Percentiles rank a stretch among this genome's conserved stretches.
These are phyloP conservation scores for Clitopilus passeckerianus DNA, from an alignment of 768 basidiomycete genomes.

Conservation along the genomic window DNA sequence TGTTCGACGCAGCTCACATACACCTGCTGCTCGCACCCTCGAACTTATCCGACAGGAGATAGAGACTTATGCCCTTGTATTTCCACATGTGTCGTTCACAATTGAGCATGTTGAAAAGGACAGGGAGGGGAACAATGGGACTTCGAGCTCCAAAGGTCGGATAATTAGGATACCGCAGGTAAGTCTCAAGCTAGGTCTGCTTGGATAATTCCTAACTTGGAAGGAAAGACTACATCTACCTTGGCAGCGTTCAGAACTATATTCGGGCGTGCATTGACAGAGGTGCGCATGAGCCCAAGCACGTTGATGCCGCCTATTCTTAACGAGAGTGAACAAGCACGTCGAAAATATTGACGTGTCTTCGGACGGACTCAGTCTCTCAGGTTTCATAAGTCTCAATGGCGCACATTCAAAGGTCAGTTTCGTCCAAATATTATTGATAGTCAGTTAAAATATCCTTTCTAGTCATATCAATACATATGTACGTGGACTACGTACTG, in stretches of 20 bases:
- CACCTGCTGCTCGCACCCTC: slow-evolving; percentile 50
- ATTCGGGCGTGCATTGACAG: slow-evolving; percentile 66
- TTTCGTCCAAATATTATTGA: slow-evolving; percentile 6
- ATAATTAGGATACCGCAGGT: slow-evolving; percentile 68
- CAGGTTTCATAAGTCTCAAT: slow-evolving; percentile 83
- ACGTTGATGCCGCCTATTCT: slow-evolving; percentile 4
- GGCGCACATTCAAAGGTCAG: slow-evolving; percentile 70
- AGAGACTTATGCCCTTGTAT: slow-evolving; percentile 69
- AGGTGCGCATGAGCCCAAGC: slow-evolving; percentile 38
- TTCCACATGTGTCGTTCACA: slow-evolving; percentile 64
- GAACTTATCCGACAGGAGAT: slow-evolving; percentile 68
- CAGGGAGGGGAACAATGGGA: slow-evolving; percentile 18
- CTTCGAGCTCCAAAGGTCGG: slow-evolving; percentile 31
- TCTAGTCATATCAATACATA: slow-evolving; percentile 79
- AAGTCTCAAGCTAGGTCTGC: slow-evolving; percentile 3
- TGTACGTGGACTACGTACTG: slow-evolving; percentile 47
- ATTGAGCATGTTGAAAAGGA: slow-evolving; percentile 49
- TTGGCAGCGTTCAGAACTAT: slow-evolving; percentile 67
- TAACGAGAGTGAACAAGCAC: slow-evolving; percentile 38
- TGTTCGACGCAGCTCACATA: slow-evolving; percentile 71
- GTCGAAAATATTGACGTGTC: slow-evolving; percentile 56
- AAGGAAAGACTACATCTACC: slow-evolving; percentile 53
- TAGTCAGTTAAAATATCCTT: slow-evolving; percentile 12
- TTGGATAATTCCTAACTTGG: background rate
- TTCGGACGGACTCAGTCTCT: slow-evolving; percentile 47